Base-by-base conservation (phyloP, 73 alveolate genomes). In the Blepharisma stoltei region DNA sequence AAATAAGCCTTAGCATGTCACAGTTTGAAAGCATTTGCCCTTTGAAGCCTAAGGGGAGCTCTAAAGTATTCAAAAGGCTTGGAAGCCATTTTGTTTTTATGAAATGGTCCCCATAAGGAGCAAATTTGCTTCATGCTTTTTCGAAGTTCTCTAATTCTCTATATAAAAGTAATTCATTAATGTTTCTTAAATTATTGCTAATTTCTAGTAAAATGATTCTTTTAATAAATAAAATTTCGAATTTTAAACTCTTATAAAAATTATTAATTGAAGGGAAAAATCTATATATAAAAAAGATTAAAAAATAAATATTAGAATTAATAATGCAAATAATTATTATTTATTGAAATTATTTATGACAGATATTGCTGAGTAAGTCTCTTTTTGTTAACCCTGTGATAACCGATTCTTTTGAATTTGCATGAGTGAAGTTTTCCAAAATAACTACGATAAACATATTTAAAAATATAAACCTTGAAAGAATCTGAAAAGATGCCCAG, bases 391-490 rank as follows among this genome's bases (percentile, higher is more conserved):
- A 3, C 3, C 41, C 41, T 32, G 41, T 32, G 41, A 32, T 32
- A 32, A 32, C 41, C 3, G 41, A 32, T 1, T 32, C 41, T 32
- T 32, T 32, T 32, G 41, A 32, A 32, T 27, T 21, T 60, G 14
- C 54, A 18, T 60, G 18, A 23, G 76, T 23, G 66, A 79, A 79
- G 55, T 60, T 60, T 41, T 79, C 70, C 18, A 79, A 37, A 48
- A 79, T 79, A 71, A 79, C 78, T n/a, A 82, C 87, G 5, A 79
- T 70, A 38, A 79, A 79, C 20, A 79, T 54, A 25, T 79, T 79
- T 32, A 79, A 23, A 67, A 79, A 79, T 1, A 79, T 38, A 43
- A 70, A 20, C 21, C 32, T 65, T 4, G 54, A 76, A 32, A 79
- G 1, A 11, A 79, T n/a, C 23, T 23, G 18, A 71, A 47, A 79